Conservation (phyloP, 768 basidiomycete species). For the Exidia glandulosa region DNA sequence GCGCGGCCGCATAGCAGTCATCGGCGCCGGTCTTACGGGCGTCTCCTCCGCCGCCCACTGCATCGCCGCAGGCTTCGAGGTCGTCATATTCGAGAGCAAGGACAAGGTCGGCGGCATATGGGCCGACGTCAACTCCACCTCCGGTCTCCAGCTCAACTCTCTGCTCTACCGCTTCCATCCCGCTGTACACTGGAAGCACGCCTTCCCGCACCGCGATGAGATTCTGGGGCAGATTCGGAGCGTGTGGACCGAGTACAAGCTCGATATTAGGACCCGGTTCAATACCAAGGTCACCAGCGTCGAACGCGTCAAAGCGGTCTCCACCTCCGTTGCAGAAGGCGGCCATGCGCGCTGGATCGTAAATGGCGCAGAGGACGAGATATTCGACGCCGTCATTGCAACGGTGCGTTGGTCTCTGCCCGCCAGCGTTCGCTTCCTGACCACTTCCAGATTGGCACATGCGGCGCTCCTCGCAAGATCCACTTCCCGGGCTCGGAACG, state of each 20-base stretch:
- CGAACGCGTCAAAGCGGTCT: constrained; percentile 7
- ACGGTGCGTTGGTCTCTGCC: no score
- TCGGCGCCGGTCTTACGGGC: constrained; percentile 42
- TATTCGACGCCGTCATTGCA: constrained; percentile 41
- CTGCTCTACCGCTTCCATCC: constrained; percentile 43
- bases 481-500: constrained; percentile 30
- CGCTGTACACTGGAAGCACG: constrained; percentile 29
- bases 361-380: constrained; percentile 34
- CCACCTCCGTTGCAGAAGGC: constrained; percentile 2
- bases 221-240: constrained; percentile 32
- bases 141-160: constrained; percentile 40
- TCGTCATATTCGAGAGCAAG: constrained; percentile 35
- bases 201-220: constrained; percentile 39
- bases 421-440: no score
- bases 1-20: constrained; percentile 35
- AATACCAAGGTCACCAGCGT: constrained; percentile 26
- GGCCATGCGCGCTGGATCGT: constrained; percentile 32
- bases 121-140: constrained; percentile 40
- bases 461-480: constrained; percentile 36
- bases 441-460: no score
- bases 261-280: constrained; percentile 35
- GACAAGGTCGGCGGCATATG: constrained; percentile 37
- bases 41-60: constrained; percentile 43
- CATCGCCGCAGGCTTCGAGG: constrained; percentile 41
- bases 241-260: constrained; percentile 40